Evolutionary conservation across 164 flowering plant genomes (phyloP), one percentile per base, ranked within the genome.

Genomic region (Magnolia sinica): DNA sequence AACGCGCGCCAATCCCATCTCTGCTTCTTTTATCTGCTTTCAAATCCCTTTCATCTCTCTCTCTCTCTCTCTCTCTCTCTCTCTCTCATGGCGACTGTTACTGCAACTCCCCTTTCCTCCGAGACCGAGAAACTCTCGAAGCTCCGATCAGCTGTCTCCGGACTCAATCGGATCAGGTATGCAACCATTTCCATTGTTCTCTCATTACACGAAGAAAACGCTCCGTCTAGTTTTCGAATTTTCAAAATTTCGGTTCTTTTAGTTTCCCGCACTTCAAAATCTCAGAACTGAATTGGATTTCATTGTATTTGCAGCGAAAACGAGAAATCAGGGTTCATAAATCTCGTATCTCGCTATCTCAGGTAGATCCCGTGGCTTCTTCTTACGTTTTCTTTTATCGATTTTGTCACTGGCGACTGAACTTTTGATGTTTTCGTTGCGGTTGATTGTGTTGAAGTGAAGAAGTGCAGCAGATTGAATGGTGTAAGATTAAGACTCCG

Each of bases 401-500:
- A 14, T 65, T 66, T 4, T 13, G 22, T 19, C 13, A 20, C 8
- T 4, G 23, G 59, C 20, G 1, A 19, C 64, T 64, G 65, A 64
- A 10, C 8, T 9, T 49, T 37, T 37, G 29, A 19, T 23, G 14
- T 2, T 72, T 10, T 19, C 45, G 13, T 2, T 58, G 8, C 45
- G 18, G 2, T 66, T 37, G 71, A 52, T 51, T 19, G 27, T 37
- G 24, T 67, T 67, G 74, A 76, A 94, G 99, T 80, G 98, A 98
- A 16, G 99, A 96, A 83, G 99, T 96, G 0, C 89, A 92, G 66
- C 87, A 93, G 65, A 84, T 96, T 11, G 98, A 96, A 37, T 96
- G 99, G 99, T 90, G 95, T 70, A 94, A 94, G 91, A 96, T 96
- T 86, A 82, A 94, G 81, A 96, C 99, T 18, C 98, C 99, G 7